Conservation (phyloP, 2,329 filamentous ascomycete species). For the Scytalidium lignicola region DNA sequence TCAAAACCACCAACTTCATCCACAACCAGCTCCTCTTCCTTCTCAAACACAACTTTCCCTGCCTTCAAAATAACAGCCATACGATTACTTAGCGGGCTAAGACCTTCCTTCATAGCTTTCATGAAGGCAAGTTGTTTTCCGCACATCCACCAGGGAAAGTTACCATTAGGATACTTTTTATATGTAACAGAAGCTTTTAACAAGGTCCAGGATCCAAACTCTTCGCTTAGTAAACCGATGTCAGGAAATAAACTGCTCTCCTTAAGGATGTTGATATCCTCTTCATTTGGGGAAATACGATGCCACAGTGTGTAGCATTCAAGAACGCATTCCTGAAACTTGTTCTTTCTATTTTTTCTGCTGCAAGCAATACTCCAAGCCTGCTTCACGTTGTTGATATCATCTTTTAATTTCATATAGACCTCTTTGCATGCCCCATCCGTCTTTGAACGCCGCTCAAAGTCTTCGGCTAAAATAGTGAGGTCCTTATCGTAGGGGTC, state of each 20-base stretch:
- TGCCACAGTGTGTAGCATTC: not conserved
- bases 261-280: not conserved
- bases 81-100: not conserved
- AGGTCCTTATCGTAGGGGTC: not conserved
- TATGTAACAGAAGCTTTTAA: slow-evolving; percentile 36
- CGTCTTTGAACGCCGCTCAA: not conserved
- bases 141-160: slow-evolving; percentile 24
- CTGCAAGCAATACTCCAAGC: not conserved
- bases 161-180: not conserved
- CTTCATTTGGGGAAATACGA: not conserved
- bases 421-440: not conserved
- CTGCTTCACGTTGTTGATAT: not conserved
- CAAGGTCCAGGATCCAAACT: slow-evolving; percentile 32
- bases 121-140: slow-evolving; percentile 22
- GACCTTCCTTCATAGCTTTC: slow-evolving; percentile 13
- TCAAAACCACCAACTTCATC: not conserved
- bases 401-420: not conserved
- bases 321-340: not conserved
- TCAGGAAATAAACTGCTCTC: not conserved
- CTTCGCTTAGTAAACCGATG: not conserved
- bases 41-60: not conserved
- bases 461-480: not conserved
- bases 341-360: not conserved
- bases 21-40: not conserved
- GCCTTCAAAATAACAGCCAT: not conserved